A percentile compares a stretch with the other conserved stretches of the same genome.
Conservation (phyloP, 2,329 filamentous ascomycete genomes). For the Pseudohalonectria lignicola region DNA sequence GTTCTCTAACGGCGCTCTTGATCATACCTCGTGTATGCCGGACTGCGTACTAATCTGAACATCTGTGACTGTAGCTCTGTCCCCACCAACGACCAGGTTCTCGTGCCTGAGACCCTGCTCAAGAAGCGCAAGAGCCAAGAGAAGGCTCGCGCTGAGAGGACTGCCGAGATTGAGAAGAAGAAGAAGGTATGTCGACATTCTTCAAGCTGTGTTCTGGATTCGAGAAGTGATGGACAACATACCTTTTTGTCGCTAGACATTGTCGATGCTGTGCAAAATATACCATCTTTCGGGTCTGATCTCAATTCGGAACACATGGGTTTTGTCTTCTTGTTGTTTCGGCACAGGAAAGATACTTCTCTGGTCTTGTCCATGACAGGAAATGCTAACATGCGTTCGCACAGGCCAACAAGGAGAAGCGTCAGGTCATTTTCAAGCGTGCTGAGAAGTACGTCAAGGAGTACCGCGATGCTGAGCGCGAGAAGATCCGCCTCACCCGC, state of each 20-base stretch:
- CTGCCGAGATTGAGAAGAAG: conserved; percentile 70
- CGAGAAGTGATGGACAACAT: conserved; percentile 77
- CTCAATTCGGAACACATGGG: conserved; percentile 6
- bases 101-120: conserved; percentile 97
- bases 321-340: conserved; percentile 1
- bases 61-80: conserved; percentile 59
- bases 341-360: no score
- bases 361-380: conserved; percentile 20
- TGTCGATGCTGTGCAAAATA: conserved; percentile 95
- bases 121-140: conserved; percentile 99
- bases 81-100: conserved; percentile 87
- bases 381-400: conserved; percentile 10
- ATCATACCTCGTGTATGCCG: conserved; percentile 51
- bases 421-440: conserved; percentile 97
- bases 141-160: conserved; percentile 89
- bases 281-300: conserved; percentile 99
- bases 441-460: conserved; percentile 99
- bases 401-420: conserved; percentile 98
- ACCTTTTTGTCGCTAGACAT: conserved; percentile 86
- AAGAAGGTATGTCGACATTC: conserved; percentile 59
- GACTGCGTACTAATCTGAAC: conserved; percentile 76
- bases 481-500: conserved; percentile 90
- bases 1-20: conserved; percentile 80
- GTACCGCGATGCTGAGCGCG: conserved; percentile 95
- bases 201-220: conserved; percentile 2